Evolutionary conservation across 1,284 basidiomycete species (phyloP).

Genomic region (Microbotryum lychnidis-dioicae): DNA sequence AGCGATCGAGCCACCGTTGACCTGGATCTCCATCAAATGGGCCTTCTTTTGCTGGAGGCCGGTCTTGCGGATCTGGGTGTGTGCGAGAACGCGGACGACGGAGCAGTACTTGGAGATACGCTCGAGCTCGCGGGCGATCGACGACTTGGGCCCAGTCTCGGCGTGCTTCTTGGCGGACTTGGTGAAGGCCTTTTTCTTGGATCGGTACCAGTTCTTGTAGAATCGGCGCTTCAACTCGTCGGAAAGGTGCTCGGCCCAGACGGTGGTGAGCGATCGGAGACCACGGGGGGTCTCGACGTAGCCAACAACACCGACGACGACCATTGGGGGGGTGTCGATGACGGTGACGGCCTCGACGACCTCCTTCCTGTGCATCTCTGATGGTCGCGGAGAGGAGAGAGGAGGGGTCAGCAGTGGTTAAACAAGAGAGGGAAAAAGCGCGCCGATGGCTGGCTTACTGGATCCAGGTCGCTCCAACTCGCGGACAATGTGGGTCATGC

Average conservation of each 20-base stretch:
- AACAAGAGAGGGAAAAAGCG: not conserved
- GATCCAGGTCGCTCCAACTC: slow-evolving; percentile 99
- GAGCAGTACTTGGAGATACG: slow-evolving; percentile 99
- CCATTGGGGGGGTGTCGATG: slow-evolving; percentile 94
- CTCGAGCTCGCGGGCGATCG: slow-evolving; percentile 90
- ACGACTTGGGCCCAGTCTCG: slow-evolving; percentile 79
- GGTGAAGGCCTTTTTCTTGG: slow-evolving; percentile 99
- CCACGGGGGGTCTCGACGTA: slow-evolving; percentile 99
- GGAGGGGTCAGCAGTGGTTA: slow-evolving; percentile 3
- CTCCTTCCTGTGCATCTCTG: slow-evolving; percentile 99
- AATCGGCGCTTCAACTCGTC: slow-evolving; percentile 95
- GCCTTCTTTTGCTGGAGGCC: slow-evolving; percentile 99
- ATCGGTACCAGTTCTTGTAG: slow-evolving; percentile 94
- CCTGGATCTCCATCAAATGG: slow-evolving; percentile 99
- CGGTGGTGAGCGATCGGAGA: slow-evolving; percentile 70
- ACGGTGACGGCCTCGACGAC: slow-evolving; percentile 96
- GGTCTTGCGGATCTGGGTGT: slow-evolving; percentile 98
- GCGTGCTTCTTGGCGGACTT: slow-evolving; percentile 98
- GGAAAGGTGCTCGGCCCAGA: slow-evolving; percentile 58
- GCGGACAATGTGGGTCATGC: slow-evolving; percentile 99
- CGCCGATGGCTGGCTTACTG: slow-evolving; percentile 54
- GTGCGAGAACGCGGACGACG: slow-evolving; percentile 96
- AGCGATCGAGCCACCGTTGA: slow-evolving; percentile 92
- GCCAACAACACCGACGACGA: slow-evolving; percentile 96
- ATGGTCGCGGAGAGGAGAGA: not conserved